Percentiles rank a stretch among this genome's conserved stretches.
phyloP scores from a whole-genome alignment of 2,329 filamentous ascomycete genomes.

The Fusarium avenaceum region DNA sequence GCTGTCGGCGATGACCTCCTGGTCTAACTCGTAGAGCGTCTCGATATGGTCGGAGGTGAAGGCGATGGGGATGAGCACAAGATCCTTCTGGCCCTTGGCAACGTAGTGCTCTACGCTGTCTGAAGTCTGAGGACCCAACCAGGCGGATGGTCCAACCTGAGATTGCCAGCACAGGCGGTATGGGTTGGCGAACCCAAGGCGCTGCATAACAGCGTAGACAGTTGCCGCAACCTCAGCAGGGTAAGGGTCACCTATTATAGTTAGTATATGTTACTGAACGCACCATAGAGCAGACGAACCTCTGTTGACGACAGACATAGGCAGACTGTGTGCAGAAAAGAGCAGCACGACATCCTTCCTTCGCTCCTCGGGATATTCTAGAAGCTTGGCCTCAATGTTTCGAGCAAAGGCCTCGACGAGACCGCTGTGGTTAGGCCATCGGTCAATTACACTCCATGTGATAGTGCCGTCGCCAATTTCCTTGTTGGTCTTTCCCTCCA shows the following conservation, averaged over 20 bases:
- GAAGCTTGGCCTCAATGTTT: slow-evolving; percentile 89
- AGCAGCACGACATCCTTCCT: slow-evolving; percentile 86
- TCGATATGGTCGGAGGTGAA: slow-evolving; percentile 99
- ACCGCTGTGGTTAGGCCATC: slow-evolving; percentile 93
- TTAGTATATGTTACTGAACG: slow-evolving; percentile 45
- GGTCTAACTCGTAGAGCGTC: slow-evolving; percentile 92
- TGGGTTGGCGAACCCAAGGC: slow-evolving; percentile 87
- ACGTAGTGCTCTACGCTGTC: slow-evolving; percentile 91
- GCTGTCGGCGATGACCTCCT: slow-evolving; percentile 93
- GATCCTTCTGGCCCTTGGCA: slow-evolving; percentile 89
- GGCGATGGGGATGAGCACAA: slow-evolving; percentile 92
- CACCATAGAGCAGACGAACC: slow-evolving; percentile 59
- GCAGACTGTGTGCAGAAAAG: slow-evolving; percentile 95
- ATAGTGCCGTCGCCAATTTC: slow-evolving; percentile 76
- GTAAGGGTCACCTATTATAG: slow-evolving; percentile 83
- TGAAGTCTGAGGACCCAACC: slow-evolving; percentile 94
- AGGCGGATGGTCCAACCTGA: slow-evolving; percentile 94
- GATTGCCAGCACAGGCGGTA: slow-evolving; percentile 98
- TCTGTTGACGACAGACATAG: slow-evolving; percentile 97
- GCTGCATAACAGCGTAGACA: slow-evolving; percentile 95
- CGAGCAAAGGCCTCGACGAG: slow-evolving; percentile 92
- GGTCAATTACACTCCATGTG: slow-evolving; percentile 96
- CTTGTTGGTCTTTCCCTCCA: slow-evolving; percentile 80
- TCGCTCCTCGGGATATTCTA: slow-evolving; percentile 85
- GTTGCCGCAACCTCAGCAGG: slow-evolving; percentile 96